phyloP scores from a whole-genome alignment of 2,329 filamentous ascomycete species.

The Parafenestella ontariensis region DNA sequence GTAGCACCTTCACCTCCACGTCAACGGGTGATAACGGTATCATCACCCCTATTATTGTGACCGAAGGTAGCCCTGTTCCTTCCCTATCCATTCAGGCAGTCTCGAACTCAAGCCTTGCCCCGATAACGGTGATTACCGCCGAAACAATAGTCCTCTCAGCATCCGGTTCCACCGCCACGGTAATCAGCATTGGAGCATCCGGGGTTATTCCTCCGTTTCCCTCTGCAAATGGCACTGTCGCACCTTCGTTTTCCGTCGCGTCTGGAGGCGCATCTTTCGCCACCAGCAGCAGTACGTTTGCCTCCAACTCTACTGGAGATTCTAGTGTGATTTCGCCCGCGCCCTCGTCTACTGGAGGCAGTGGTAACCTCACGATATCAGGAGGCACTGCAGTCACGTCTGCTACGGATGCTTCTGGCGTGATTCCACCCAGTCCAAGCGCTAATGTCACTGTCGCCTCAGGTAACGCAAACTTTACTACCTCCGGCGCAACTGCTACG shows the following conservation, averaged over 20 bases:
- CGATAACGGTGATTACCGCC: background rate
- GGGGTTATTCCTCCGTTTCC: constrained; percentile 15
- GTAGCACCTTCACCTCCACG: constrained; percentile 2
- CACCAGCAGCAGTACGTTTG: constrained; percentile 7
- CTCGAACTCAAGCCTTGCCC: background rate
- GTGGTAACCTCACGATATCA: constrained; percentile 13
- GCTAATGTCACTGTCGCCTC: constrained; percentile 5
- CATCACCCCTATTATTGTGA: constrained; percentile 7
- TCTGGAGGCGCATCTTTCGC: constrained; percentile 4
- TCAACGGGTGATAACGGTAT: constrained; percentile 13
- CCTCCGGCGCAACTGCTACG: constrained; percentile 8
- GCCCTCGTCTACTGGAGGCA: constrained; percentile 6
- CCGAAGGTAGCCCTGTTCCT: constrained; percentile 7
- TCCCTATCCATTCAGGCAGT: background rate
- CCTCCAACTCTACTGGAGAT: constrained; percentile 13
- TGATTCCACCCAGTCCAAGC: constrained; percentile 5
- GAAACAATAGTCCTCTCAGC: background rate
- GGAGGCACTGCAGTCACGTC: constrained; percentile 16
- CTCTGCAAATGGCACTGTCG: constrained; percentile 4
- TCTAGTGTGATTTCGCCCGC: constrained; percentile 8
- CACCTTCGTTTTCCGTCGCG: background rate
- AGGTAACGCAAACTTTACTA: constrained; percentile 1
- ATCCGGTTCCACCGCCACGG: constrained; percentile 7
- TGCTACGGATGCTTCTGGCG: constrained; percentile 7
- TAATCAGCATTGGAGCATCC: constrained; percentile 11